phyloP scores from a whole-genome alignment of 2,329 filamentous ascomycete species.

The Phaeoacremonium minimum region DNA sequence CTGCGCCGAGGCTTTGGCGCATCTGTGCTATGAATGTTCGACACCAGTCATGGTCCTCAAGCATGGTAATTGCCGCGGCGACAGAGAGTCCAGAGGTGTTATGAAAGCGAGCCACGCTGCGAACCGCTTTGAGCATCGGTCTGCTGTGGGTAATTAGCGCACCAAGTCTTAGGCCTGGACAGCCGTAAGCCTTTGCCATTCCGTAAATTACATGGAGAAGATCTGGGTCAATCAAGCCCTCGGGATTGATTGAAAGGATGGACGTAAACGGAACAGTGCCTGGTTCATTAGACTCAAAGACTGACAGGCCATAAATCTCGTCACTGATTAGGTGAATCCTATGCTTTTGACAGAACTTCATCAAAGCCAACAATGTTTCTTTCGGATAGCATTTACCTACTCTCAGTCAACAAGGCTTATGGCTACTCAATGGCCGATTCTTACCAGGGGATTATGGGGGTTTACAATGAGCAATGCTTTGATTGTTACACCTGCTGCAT shows the following conservation, averaged over 20 bases:
- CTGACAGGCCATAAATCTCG: slow-evolving; percentile 46
- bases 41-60: slow-evolving; percentile 40
- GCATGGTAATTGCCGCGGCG: slow-evolving; percentile 35
- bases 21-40: slow-evolving; percentile 36
- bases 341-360: slow-evolving; percentile 45
- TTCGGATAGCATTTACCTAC: slow-evolving; percentile 34
- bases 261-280: slow-evolving; percentile 37
- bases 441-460: slow-evolving; percentile 52
- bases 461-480: slow-evolving; percentile 47
- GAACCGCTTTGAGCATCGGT: slow-evolving; percentile 26
- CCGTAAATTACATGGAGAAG: slow-evolving; percentile 46
- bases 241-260: slow-evolving; percentile 37
- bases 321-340: slow-evolving; percentile 46
- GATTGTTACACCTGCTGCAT: slow-evolving; percentile 29
- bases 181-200: slow-evolving; percentile 46
- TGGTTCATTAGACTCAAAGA: slow-evolving; percentile 32
- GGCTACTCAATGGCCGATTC: slow-evolving; percentile 35
- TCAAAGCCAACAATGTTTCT: slow-evolving; percentile 34
- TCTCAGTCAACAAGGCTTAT: slow-evolving; percentile 14
- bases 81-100: slow-evolving; percentile 39
- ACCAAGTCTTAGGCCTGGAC: slow-evolving; percentile 46
- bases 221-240: slow-evolving; percentile 36
- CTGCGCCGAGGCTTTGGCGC: slow-evolving; percentile 29
- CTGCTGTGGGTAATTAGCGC: slow-evolving; percentile 35
- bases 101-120: slow-evolving; percentile 38